Base-by-base conservation (phyloP, 192 early-diverging fungal genomes). In the Rhizoclosmatium sp. region DNA sequence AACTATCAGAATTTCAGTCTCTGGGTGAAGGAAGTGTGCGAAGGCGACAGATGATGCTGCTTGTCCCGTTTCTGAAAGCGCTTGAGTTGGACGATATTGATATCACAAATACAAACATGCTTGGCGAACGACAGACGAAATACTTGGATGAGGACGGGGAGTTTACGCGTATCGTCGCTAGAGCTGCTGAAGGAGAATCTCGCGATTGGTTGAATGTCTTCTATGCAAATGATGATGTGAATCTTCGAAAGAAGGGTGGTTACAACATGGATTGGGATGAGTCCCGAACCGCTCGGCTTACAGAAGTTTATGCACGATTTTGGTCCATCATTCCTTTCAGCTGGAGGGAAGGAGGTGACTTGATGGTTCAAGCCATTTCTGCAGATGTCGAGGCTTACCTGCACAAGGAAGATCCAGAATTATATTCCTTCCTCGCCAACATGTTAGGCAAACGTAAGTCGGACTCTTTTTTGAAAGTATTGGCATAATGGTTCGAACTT, bases 191-290 rank as follows among this genome's bases (percentile, higher is more conserved):
- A 67, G 41, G 59, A 3, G 64, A 76, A 7, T 42, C 75, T 7
- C 65, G 66, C 0, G 75, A 76, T 48, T 76, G 75, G 75, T n/a
- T 76, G 47, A 76, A 76, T 66, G 64, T 76, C 2, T 76, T 76
- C 31, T 42, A 67, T 16, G 75, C 75, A 67, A 76, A 67, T 66
- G 75, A 76, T 23, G 40, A 54, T 39, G 39, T 48, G 31, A 48
- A 7, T 14, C 40, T 54, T 31, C 21, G 64, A 47, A 44, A 51
- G 64, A 65, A 54, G 40, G 16, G 64, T 2, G 75, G 75, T 7
- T 48, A 31, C 39, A 49, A 41, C 39, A 5, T 67, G 14, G 75
- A 76, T 54, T 48, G 40, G 61, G 75, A 76, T 67, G 64, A 76
- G 47, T 39, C 75, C 19, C 12, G 75, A 48, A 76, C 75, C 5